Evolutionary conservation across 163 green algal genomes (phyloP), one percentile per base, ranked within the genome.

Genomic region (Picocystis sp.): DNA sequence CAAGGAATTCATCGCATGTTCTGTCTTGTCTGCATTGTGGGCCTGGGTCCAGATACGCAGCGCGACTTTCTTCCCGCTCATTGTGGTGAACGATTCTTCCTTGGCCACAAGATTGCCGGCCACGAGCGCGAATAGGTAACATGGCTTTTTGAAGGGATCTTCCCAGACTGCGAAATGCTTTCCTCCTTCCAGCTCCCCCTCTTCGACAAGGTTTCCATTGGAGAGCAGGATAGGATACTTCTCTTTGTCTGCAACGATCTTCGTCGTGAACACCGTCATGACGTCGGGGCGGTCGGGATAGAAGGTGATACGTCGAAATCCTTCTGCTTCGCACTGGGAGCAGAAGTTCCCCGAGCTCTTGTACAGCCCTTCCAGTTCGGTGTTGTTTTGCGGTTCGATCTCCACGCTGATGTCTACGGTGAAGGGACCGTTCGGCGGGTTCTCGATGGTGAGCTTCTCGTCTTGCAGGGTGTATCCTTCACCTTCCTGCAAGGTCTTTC

Each of bases 91-190:
- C 15, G 24, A 75, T 65, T 92, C 79, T 64, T 94, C 78, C 47
- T 74, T 78, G 60, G 78, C 71, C 2, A 60, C 63, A 41, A 98
- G 73, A 64, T 92, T 68, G n/a, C 91, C 91, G 1, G 91, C 91
- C 33, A 99, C 91, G 47, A 99, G 75, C 2, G 91, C 91, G 78
- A 99, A 99, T 48, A 99, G 79, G 74, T 99, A 99, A 74, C 77
- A 93, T 10, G 91, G 91, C 78, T 99, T 99, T 44, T 60, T 61
- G 64, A 79, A 96, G 12, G 91, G 91, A 70, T 99, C 91, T 69
- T 85, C 78, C 90, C 88, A 99, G 42, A 93, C 69, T 1, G 82
- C 70, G 55, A 77, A 96, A 69, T 94, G 86, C 52, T 75, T 79
- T 53, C 71, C 79, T 43, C 62, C 76, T 2, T 57, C 57, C 43